Evolutionary conservation across 208 protist species (phyloP).

Genomic region (Leishmania arabica): DNA sequence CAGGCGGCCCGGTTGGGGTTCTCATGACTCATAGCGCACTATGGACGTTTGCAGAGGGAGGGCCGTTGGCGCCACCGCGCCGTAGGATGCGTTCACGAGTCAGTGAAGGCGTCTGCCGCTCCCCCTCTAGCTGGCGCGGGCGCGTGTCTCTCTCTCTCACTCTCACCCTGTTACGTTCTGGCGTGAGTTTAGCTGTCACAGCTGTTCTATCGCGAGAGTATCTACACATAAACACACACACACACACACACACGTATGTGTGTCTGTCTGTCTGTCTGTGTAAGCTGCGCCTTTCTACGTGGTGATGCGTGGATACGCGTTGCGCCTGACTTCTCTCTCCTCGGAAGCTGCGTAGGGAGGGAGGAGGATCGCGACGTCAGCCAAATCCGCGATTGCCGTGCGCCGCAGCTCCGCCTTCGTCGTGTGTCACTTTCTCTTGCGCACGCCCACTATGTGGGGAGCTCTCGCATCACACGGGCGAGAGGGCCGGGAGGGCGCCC

Average conservation of each 20-base stretch:
- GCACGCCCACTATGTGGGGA: neutral
- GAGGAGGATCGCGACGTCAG: neutral
- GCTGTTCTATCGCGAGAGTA: neutral
- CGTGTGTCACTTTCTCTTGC: neutral
- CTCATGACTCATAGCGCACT: slow-evolving; percentile 11
- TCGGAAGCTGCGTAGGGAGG: neutral
- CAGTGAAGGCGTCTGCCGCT: neutral
- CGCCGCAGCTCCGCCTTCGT: neutral
- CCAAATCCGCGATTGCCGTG: neutral
- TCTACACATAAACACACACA: neutral
- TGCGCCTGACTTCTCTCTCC: neutral
- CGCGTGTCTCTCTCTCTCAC: neutral
- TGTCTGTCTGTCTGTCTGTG: neutral
- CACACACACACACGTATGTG: neutral
- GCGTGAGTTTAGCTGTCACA: neutral
- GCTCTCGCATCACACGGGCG: neutral
- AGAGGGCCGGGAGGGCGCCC: neutral
- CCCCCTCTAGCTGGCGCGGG: neutral
- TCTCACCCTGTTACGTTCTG: neutral
- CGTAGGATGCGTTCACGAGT: neutral
- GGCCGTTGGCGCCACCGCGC: neutral
- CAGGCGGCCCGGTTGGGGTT: neutral
- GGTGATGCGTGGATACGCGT: neutral
- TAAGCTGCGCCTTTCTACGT: neutral
- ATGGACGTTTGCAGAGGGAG: neutral